Percentiles rank a stretch among this genome's conserved stretches.
Evolutionary conservation across 208 protist genomes (phyloP).

Genomic region (Endotrypanum monterogeii): DNA sequence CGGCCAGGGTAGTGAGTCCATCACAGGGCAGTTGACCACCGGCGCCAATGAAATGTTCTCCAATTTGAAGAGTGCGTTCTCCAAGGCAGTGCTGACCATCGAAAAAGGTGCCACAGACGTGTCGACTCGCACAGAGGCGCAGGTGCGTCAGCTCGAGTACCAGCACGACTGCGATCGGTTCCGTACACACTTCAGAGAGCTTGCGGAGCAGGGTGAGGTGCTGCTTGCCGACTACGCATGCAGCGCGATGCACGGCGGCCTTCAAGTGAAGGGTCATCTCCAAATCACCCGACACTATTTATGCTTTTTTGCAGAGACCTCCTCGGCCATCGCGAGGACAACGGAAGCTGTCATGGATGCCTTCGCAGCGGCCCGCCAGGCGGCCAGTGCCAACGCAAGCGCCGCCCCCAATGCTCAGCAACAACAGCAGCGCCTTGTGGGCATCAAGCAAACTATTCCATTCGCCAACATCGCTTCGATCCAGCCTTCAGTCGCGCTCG

Average conservation of each 20-base stretch:
- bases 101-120: constrained; percentile 58
- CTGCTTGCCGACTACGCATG: constrained; percentile 73
- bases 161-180: constrained; percentile 65
- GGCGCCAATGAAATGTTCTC: constrained; percentile 29
- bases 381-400: constrained; percentile 11
- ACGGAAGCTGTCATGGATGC: constrained; percentile 36
- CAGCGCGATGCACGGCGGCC: constrained; percentile 56
- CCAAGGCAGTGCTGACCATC: constrained; percentile 41
- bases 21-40: constrained; percentile 20
- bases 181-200: constrained; percentile 54
- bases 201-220: constrained; percentile 53
- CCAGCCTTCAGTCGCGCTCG: constrained; percentile 57
- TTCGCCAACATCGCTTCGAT: constrained; percentile 63
- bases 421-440: constrained; percentile 8
- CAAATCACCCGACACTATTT: constrained; percentile 69
- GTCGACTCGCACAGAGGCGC: constrained; percentile 42
- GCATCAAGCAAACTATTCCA: constrained; percentile 64
- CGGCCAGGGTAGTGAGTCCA: constrained; percentile 9
- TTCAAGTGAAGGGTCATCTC: constrained; percentile 46
- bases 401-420: too few relatives aligned
- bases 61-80: constrained; percentile 32
- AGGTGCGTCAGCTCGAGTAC: constrained; percentile 64
- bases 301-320: constrained; percentile 59
- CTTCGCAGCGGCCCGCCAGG: constrained; percentile 27
- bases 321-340: constrained; percentile 33